A percentile compares a stretch with the other conserved stretches of the same genome.
Conservation (phyloP, 768 basidiomycete genomes). For the Suillus americanus region DNA sequence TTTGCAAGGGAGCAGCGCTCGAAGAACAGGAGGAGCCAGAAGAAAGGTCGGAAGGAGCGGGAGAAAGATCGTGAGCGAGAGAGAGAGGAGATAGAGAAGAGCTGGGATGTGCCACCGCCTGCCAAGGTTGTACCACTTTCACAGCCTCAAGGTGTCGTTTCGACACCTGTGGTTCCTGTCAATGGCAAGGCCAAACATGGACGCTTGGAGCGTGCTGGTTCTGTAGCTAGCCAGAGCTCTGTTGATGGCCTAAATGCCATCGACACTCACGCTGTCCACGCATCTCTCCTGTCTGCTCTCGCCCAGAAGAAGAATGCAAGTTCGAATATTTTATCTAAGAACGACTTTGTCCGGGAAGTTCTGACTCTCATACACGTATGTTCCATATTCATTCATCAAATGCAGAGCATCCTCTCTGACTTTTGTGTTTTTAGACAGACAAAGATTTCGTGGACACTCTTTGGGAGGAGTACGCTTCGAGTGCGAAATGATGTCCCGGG, state of each 20-base stretch:
- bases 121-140: constrained; percentile 22
- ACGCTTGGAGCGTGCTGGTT: constrained; percentile 10
- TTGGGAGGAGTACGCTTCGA: constrained; percentile 49
- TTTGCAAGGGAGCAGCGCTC: constrained; percentile 40
- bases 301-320: constrained; percentile 17
- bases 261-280: constrained; percentile 20
- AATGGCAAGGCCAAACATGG: constrained; percentile 26
- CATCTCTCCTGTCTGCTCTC: constrained; percentile 27
- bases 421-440: constrained; percentile 48
- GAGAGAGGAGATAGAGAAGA: constrained; percentile 53
- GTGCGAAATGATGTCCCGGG: background rate
- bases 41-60: constrained; percentile 25
- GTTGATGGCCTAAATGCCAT: constrained; percentile 12
- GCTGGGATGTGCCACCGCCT: constrained; percentile 56
- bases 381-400: constrained; percentile 6
- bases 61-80: constrained; percentile 39
- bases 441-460: constrained; percentile 63
- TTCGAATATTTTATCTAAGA: constrained; percentile 40
- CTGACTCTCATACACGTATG: constrained; percentile 62
- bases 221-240: background rate
- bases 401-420: background rate
- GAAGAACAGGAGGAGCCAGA: constrained; percentile 21
- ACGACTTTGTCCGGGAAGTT: constrained; percentile 59
- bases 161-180: constrained; percentile 6
- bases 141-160: background rate